Conservation (phyloP, 768 basidiomycete species). For the Leccinum boreale region DNA sequence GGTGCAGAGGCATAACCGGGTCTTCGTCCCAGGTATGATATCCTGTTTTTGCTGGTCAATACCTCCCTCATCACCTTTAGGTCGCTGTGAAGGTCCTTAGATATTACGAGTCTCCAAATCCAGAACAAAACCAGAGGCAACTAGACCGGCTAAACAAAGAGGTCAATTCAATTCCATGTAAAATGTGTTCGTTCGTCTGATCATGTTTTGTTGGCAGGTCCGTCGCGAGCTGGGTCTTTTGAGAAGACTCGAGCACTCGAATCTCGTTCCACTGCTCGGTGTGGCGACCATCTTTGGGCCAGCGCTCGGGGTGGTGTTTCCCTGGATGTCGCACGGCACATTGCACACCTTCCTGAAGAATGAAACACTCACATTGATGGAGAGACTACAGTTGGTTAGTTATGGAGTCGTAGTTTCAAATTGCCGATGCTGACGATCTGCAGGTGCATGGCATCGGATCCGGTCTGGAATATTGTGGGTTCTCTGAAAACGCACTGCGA, state of each 20-base stretch:
- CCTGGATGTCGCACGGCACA: conserved; percentile 1
- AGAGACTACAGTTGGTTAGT: not conserved
- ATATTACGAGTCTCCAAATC: not conserved
- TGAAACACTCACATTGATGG: not conserved
- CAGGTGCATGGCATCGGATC: not conserved
- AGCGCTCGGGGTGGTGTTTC: not conserved
- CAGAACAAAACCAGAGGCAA: not conserved
- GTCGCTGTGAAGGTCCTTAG: not conserved
- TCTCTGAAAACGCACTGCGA: no score
- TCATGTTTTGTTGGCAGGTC: not conserved
- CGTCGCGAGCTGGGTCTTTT: not conserved
- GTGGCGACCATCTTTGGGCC: not conserved
- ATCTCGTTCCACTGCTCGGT: not conserved
- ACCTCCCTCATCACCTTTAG: not conserved
- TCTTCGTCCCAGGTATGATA: not conserved
- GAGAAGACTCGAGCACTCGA: conserved; percentile 3
- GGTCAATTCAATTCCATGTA: not conserved
- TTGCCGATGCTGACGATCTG: not conserved
- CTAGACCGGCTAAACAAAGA: not conserved
- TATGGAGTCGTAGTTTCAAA: not conserved
- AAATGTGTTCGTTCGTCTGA: not conserved
- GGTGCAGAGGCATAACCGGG: conserved; percentile 5
- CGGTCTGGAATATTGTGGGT: no score
- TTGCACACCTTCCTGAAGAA: not conserved
- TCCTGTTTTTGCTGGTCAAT: not conserved